These are phyloP conservation scores for Fusarium floridanum DNA, from an alignment of 2,329 filamentous ascomycete species.

Conservation along the genomic window DNA sequence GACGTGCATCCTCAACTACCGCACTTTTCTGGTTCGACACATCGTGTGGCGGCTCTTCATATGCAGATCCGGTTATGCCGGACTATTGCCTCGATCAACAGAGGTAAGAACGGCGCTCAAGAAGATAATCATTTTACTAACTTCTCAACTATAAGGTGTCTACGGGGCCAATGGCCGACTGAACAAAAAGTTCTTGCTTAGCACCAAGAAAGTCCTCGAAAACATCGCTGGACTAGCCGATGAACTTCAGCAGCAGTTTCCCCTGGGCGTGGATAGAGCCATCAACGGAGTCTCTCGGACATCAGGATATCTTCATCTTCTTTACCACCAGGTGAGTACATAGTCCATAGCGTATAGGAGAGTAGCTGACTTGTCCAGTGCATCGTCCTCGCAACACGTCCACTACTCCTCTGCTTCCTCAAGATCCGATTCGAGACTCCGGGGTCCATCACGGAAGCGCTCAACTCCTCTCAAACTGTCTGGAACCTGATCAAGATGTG, in stretches of 20 bases:
- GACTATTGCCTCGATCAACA: conserved; percentile 49
- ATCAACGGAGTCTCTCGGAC: conserved; percentile 51
- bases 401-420: conserved; percentile 49
- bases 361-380: conserved; percentile 35
- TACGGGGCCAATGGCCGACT: conserved; percentile 49
- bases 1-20: conserved; percentile 60
- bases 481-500: conserved; percentile 52
- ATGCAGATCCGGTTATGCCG: conserved; percentile 51
- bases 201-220: conserved; percentile 48
- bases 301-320: conserved; percentile 49
- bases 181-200: conserved; percentile 48
- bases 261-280: conserved; percentile 45
- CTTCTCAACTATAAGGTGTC: conserved; percentile 29
- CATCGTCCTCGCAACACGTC: conserved; percentile 51
- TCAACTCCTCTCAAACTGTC: conserved; percentile 55
- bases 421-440: conserved; percentile 49
- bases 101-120: conserved; percentile 28
- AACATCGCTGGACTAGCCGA: conserved; percentile 48
- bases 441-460: conserved; percentile 42
- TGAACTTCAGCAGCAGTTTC: conserved; percentile 48
- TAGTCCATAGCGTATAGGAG: no score
- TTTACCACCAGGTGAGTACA: conserved; percentile 49
- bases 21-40: conserved; percentile 44
- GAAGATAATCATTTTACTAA: neutral
- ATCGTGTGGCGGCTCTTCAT: conserved; percentile 46